Conservation (phyloP, 2,329 filamentous ascomycete genomes). For the Verticillium dahliae region DNA sequence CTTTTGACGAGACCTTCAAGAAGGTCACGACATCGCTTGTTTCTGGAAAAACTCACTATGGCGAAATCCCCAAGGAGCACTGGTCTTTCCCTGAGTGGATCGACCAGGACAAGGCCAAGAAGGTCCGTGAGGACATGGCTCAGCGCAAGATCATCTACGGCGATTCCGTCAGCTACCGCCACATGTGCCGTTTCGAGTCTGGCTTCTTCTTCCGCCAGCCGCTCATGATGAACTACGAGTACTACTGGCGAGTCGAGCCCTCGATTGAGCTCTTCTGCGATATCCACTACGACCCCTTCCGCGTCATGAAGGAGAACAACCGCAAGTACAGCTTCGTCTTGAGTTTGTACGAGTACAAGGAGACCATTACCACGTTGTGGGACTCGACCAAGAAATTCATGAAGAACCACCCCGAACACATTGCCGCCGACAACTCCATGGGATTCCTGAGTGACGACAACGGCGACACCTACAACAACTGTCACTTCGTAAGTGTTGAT, state of each 20-base stretch:
- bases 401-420: slow-evolving; percentile 79
- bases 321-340: slow-evolving; percentile 99
- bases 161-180: slow-evolving; percentile 91
- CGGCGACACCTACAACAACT: slow-evolving; percentile 91
- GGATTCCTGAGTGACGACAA: slow-evolving; percentile 85
- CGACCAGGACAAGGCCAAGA: slow-evolving; percentile 85
- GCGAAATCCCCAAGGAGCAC: slow-evolving; percentile 81
- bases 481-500: slow-evolving; percentile 73
- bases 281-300: slow-evolving; percentile 92
- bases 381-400: slow-evolving; percentile 94
- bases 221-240: slow-evolving; percentile 93
- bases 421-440: slow-evolving; percentile 80
- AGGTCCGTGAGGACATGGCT: slow-evolving; percentile 90
- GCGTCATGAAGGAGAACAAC: slow-evolving; percentile 88
- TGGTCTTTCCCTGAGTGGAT: slow-evolving; percentile 98
- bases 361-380: slow-evolving; percentile 96
- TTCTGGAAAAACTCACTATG: slow-evolving; percentile 90
- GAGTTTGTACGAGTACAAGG: slow-evolving; percentile 91
- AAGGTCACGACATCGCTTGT: slow-evolving; percentile 82
- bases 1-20: slow-evolving; percentile 90
- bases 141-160: slow-evolving; percentile 96
- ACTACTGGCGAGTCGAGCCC: slow-evolving; percentile 99
- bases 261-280: slow-evolving; percentile 96
- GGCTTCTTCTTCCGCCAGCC: slow-evolving; percentile 98
- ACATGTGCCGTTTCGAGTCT: slow-evolving; percentile 99